phyloP scores from a whole-genome alignment of 331 rosid genomes.

The Pyracantha coccinea region DNA sequence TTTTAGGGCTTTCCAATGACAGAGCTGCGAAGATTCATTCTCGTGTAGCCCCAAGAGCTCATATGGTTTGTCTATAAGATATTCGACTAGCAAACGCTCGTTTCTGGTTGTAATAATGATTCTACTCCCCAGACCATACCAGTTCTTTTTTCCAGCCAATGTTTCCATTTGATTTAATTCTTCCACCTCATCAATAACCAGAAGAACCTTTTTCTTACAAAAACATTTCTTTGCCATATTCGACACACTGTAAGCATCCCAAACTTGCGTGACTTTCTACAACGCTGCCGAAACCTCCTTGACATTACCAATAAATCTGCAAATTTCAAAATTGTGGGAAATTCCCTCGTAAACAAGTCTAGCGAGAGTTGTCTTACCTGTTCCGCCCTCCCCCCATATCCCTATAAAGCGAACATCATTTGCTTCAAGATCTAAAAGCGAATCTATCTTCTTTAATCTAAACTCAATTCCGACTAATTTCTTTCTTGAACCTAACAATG shows the following conservation, averaged over 20 bases:
- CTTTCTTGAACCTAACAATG: not conserved
- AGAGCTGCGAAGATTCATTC: not conserved
- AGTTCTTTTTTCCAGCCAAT: not conserved
- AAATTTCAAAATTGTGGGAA: not conserved
- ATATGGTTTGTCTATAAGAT: not conserved
- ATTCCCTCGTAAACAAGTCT: not conserved
- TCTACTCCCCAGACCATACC: not conserved
- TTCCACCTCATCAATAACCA: not conserved
- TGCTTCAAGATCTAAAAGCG: not conserved
- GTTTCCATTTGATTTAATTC: not conserved
- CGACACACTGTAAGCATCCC: not conserved
- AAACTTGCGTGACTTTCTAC: not conserved
- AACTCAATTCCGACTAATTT: not conserved
- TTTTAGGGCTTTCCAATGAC: not conserved
- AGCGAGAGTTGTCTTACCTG: not conserved
- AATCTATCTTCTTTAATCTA: not conserved
- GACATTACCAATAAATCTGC: not conserved
- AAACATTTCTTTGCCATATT: not conserved
- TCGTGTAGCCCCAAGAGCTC: not conserved
- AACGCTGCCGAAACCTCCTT: not conserved
- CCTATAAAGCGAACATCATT: not conserved
- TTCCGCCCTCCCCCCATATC: not conserved
- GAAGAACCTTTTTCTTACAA: too few species aligned
- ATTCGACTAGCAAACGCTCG: not conserved
- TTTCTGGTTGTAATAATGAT: too few species aligned